A percentile compares a stretch with the other conserved stretches of the same genome.
Evolutionary conservation across 441 rosid species (phyloP).

Genomic region (Croton setiger): DNA sequence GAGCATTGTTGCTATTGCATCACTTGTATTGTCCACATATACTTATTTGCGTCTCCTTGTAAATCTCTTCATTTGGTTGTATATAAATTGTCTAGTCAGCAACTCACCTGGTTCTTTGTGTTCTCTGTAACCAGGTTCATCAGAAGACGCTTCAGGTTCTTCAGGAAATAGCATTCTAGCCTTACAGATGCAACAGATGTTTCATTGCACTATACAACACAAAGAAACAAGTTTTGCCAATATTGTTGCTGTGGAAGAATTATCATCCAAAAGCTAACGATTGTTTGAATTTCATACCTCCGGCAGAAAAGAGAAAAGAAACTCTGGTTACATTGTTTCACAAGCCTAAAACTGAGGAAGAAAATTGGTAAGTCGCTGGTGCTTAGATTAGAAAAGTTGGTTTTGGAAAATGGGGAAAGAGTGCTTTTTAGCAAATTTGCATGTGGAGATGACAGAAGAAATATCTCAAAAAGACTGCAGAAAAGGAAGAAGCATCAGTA

Average conservation of each 20-base stretch:
- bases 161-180: conserved; percentile 83
- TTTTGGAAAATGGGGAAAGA: conserved; percentile 1
- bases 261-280: background rate
- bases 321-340: background rate
- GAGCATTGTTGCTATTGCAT: background rate
- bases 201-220: background rate
- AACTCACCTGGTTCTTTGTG: conserved; percentile 15
- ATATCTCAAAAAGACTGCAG: background rate
- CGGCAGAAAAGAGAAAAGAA: background rate
- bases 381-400: background rate
- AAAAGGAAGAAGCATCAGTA: background rate
- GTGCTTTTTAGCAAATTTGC: background rate
- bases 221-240: conserved; percentile 2
- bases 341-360: background rate
- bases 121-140: conserved; percentile 62
- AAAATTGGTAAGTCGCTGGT: background rate
- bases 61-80: background rate
- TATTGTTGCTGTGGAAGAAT: conserved; percentile 1
- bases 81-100: background rate
- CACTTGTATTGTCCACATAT: background rate
- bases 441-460: background rate
- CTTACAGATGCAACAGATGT: conserved; percentile 13
- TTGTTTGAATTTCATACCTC: conserved; percentile 4
- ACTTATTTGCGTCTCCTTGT: background rate
- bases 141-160: conserved; percentile 86